phyloP scores from a whole-genome alignment of 1,284 basidiomycete genomes.

The Tilletiaria anomala region DNA sequence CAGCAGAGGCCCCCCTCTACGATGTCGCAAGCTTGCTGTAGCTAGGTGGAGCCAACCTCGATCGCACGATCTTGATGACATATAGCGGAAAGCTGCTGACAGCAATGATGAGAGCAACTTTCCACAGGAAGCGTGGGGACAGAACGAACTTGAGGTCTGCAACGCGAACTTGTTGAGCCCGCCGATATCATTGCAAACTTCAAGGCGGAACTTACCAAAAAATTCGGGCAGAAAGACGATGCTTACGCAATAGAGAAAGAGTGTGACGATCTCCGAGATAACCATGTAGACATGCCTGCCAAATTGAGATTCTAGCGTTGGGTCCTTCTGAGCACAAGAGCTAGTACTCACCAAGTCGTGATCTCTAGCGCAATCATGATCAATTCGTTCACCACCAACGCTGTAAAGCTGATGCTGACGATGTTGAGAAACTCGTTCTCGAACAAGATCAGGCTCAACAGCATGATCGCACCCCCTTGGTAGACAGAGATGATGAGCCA shows the following conservation, averaged over 20 bases:
- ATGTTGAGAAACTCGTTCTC: slow-evolving; percentile 97
- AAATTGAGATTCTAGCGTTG: neutral
- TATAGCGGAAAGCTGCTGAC: slow-evolving; percentile 78
- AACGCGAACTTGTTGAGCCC: neutral
- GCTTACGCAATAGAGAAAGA: slow-evolving; percentile 75
- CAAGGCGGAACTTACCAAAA: slow-evolving; percentile 47
- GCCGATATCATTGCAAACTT: neutral
- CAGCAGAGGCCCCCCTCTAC: no score
- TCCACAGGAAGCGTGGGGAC: slow-evolving; percentile 78
- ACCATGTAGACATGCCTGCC: slow-evolving; percentile 89
- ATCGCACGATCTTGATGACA: slow-evolving; percentile 72
- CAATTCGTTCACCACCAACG: slow-evolving; percentile 86
- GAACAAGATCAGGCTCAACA: slow-evolving; percentile 85
- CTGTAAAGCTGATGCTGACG: slow-evolving; percentile 93
- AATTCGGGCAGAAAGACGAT: slow-evolving; percentile 91
- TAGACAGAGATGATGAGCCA: slow-evolving; percentile 97
- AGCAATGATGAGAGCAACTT: slow-evolving; percentile 71
- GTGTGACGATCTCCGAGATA: slow-evolving; percentile 73
- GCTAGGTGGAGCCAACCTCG: slow-evolving; percentile 75
- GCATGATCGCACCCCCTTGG: slow-evolving; percentile 98
- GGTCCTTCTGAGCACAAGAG: neutral
- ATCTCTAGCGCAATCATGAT: slow-evolving; percentile 98
- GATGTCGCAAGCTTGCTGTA: slow-evolving; percentile 58
- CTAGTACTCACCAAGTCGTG: slow-evolving; percentile 64
- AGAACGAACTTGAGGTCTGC: slow-evolving; percentile 83